These are phyloP conservation scores for Xylaria digitata DNA, from an alignment of 2,329 filamentous ascomycete genomes.

Conservation along the genomic window DNA sequence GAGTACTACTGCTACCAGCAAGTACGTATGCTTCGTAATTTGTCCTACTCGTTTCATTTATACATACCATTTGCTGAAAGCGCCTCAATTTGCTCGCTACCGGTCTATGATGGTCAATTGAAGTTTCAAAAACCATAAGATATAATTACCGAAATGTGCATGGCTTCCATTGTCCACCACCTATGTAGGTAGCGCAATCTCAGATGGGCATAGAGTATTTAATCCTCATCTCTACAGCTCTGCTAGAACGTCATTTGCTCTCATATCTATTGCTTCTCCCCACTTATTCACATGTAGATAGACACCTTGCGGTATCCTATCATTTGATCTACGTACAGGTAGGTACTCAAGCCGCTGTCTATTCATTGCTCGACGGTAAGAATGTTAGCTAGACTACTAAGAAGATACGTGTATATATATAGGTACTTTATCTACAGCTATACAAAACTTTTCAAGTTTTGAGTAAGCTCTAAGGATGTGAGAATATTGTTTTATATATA, in stretches of 20 bases:
- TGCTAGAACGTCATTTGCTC: no score
- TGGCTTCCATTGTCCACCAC: not conserved
- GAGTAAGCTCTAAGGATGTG: not conserved
- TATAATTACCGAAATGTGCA: conserved; percentile 5
- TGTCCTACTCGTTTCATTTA: no score
- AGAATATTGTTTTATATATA: not conserved
- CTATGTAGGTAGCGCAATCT: not conserved
- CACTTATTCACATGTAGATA: conserved; percentile 13
- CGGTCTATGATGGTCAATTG: not conserved
- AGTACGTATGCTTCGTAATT: no score
- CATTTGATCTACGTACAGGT: not conserved
- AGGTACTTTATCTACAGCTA: not conserved
- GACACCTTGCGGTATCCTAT: not conserved
- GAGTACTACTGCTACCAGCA: no score
- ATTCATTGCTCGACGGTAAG: not conserved
- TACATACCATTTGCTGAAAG: not conserved
- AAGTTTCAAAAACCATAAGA: not conserved
- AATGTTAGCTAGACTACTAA: not conserved
- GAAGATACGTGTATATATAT: not conserved
- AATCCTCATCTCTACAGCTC: no score
- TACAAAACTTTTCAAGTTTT: not conserved
- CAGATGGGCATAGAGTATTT: not conserved
- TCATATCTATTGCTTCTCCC: not conserved
- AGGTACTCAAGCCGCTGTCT: not conserved
- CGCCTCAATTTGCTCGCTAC: not conserved